A percentile compares a stretch with the other conserved stretches of the same genome.
Evolutionary conservation across 352 stramenopile genomes (phyloP).

Genomic region (Pseudoperonospora humuli): DNA sequence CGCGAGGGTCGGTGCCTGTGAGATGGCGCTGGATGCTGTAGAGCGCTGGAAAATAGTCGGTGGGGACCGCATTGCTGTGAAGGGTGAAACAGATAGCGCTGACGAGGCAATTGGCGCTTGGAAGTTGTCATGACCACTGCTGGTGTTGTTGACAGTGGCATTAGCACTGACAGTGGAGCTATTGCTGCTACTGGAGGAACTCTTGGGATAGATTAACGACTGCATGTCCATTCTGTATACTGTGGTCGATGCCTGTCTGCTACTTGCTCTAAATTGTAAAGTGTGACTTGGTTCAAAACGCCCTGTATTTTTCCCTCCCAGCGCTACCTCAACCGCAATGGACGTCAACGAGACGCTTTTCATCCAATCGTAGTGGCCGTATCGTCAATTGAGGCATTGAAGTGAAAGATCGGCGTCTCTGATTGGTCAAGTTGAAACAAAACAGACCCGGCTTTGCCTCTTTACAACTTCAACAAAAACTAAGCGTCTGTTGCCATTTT

Average conservation of each 20-base stretch:
- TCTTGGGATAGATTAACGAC: constrained; percentile 58
- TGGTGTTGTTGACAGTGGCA: constrained; percentile 2
- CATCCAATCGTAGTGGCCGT: constrained; percentile 20
- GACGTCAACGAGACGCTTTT: constrained; percentile 24
- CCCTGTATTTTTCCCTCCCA: constrained; percentile 13
- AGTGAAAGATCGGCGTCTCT: constrained; percentile 27
- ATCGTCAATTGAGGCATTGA: constrained; percentile 42
- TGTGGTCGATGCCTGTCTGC: not conserved
- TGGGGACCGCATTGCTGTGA: constrained; percentile 40
- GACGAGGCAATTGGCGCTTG: constrained; percentile 14
- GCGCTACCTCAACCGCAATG: constrained; percentile 10
- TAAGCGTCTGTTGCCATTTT: not conserved
- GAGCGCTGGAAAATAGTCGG: constrained; percentile 22
- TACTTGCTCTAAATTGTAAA: constrained; percentile 17
- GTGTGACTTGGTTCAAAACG: constrained; percentile 5
- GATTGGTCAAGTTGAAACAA: constrained; percentile 22
- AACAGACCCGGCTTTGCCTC: constrained; percentile 21
- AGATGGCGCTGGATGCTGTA: constrained; percentile 2
- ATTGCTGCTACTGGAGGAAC: constrained; percentile 9
- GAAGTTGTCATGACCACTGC: constrained; percentile 10
- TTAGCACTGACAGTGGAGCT: not conserved
- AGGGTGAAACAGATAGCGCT: constrained; percentile 32
- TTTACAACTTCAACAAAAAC: constrained; percentile 67
- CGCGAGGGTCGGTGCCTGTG: constrained; percentile 44
- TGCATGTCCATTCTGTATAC: constrained; percentile 58